These are phyloP conservation scores for Setomelanomma holmii DNA, from an alignment of 2,329 filamentous ascomycete species.

Conservation along the genomic window DNA sequence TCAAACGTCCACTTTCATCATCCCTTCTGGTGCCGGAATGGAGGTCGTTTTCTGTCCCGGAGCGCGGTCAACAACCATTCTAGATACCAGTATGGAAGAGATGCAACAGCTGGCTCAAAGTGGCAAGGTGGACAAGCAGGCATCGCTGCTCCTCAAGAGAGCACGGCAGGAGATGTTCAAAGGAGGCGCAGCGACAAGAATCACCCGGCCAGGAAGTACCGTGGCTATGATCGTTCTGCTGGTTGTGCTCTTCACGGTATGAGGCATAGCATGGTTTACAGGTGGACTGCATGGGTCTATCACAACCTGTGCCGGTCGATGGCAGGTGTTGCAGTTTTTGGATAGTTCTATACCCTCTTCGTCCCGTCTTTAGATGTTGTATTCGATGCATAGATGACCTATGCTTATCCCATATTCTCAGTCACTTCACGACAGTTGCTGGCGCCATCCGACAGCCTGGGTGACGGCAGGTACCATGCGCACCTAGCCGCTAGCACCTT, in stretches of 20 bases:
- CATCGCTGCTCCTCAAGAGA: conserved; percentile 24
- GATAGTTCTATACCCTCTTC: conserved; percentile 18
- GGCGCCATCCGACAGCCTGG: neutral
- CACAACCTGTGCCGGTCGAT: neutral
- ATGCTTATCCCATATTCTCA: neutral
- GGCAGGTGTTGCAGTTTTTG: conserved; percentile 9
- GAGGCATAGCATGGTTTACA: no score
- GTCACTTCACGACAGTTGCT: neutral
- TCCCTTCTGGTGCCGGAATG: conserved; percentile 73
- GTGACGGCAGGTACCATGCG: neutral
- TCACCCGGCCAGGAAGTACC: conserved; percentile 6
- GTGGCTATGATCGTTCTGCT: conserved; percentile 15
- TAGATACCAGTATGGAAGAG: conserved; percentile 47
- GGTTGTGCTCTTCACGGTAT: no score
- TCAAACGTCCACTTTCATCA: conserved; percentile 64
- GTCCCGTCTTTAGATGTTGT: neutral
- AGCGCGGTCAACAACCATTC: conserved; percentile 58
- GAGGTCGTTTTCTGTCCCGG: conserved; percentile 80
- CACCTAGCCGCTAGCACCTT: neutral
- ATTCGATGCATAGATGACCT: neutral
- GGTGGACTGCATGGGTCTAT: no score
- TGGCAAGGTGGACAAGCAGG: conserved; percentile 38
- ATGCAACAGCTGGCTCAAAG: conserved; percentile 43
- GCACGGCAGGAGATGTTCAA: conserved; percentile 23
- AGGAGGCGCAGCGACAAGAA: conserved; percentile 19